Percentiles rank a stretch among this genome's conserved stretches.
Evolutionary conservation across 2,329 filamentous ascomycete species (phyloP).

Genomic region (Penicillium verrucosum): DNA sequence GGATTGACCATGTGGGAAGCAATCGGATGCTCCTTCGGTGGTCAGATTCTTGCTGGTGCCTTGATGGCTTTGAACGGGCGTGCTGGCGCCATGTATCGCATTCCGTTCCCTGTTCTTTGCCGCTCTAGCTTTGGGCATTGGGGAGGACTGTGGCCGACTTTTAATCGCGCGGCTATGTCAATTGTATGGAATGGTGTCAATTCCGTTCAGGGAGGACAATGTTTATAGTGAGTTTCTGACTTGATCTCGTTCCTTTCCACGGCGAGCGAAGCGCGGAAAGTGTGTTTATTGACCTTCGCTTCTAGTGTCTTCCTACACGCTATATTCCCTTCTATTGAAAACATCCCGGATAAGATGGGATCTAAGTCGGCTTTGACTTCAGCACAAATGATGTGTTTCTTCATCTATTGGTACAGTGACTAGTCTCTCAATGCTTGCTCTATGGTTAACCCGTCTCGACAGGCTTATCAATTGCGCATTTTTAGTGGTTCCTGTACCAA

Average conservation of each 20-base stretch:
- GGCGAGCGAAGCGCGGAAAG: neutral
- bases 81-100: conserved; percentile 45
- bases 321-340: conserved; percentile 42
- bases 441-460: neutral
- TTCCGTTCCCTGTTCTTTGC: conserved; percentile 44
- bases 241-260: neutral
- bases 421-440: neutral
- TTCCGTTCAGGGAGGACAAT: conserved; percentile 38
- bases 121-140: conserved; percentile 46
- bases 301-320: conserved; percentile 41
- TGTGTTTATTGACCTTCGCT: neutral
- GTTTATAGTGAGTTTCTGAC: conserved; percentile 28
- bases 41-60: conserved; percentile 36
- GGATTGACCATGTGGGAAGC: conserved; percentile 53
- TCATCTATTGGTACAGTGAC: conserved; percentile 36
- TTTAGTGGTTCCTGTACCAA: conserved; percentile 39
- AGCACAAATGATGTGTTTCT: conserved; percentile 44
- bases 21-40: conserved; percentile 42
- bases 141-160: conserved; percentile 45
- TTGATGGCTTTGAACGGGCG: conserved; percentile 45
- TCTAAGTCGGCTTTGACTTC: conserved; percentile 41
- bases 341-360: conserved; percentile 42
- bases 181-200: conserved; percentile 49
- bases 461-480: conserved; percentile 40
- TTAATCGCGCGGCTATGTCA: conserved; percentile 43